Percentiles rank a stretch among this genome's conserved stretches.
Evolutionary conservation across 192 early-diverging fungal species (phyloP).

Genomic region (Phlyctochytrium bullatum): DNA sequence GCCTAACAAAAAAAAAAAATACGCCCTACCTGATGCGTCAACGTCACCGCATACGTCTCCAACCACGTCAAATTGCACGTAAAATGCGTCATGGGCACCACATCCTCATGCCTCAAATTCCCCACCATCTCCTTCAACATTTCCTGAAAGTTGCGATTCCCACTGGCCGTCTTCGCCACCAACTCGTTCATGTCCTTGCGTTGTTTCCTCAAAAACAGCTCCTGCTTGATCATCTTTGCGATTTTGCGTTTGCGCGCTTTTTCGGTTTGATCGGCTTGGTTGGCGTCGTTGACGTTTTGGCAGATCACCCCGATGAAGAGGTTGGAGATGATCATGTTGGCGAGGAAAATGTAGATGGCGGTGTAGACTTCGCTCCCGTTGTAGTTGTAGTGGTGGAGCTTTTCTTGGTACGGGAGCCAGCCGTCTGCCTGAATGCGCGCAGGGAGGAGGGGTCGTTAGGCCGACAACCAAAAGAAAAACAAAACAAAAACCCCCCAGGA

Average conservation of each 20-base stretch:
- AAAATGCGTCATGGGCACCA: slow-evolving; percentile 36
- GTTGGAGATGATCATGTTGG: slow-evolving; percentile 51
- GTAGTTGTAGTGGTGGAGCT: slow-evolving; percentile 29
- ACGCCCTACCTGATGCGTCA: slow-evolving; percentile 29
- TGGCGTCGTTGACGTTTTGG: slow-evolving; percentile 49
- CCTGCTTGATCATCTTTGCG: slow-evolving; percentile 36
- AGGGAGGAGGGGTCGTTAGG: too few species aligned
- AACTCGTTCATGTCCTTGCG: slow-evolving; percentile 39
- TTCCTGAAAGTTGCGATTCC: slow-evolving; percentile 35
- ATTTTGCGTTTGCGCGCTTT: slow-evolving; percentile 20
- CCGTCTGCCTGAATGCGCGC: slow-evolving; percentile 24
- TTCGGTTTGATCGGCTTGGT: slow-evolving; percentile 30
- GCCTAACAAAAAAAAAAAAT: background rate
- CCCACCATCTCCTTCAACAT: slow-evolving; percentile 39
- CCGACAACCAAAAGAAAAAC: too few species aligned
- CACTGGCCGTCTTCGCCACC: slow-evolving; percentile 32
- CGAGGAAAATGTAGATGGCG: slow-evolving; percentile 42
- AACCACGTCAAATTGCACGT: slow-evolving; percentile 44
- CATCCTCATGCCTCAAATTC: slow-evolving; percentile 42
- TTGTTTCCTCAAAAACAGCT: slow-evolving; percentile 45
- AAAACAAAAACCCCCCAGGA: background rate
- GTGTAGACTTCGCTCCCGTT: slow-evolving; percentile 32
- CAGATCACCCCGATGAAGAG: slow-evolving; percentile 54
- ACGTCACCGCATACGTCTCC: slow-evolving; percentile 49
- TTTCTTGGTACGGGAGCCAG: slow-evolving; percentile 42